Conservation (phyloP, 1,284 basidiomycete species). For the Trichosporon asahii region DNA sequence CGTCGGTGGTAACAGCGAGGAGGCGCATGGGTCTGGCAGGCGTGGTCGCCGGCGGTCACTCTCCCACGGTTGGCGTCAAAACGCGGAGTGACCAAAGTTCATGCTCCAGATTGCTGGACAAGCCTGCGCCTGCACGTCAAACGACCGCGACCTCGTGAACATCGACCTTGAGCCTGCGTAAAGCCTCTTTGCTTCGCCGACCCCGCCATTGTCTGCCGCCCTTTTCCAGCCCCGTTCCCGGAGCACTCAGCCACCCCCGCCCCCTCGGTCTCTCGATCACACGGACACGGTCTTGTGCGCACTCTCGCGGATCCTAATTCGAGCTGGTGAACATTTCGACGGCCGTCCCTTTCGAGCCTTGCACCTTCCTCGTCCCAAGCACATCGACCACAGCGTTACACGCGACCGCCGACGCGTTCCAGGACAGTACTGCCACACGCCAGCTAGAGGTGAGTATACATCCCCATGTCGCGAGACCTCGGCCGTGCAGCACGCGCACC, state of each 20-base stretch:
- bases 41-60: not conserved
- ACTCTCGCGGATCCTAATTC: slow-evolving; percentile 6
- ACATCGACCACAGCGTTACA: not conserved
- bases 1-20: not conserved
- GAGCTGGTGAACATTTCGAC: slow-evolving; percentile 7
- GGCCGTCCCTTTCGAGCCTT: slow-evolving; percentile 5
- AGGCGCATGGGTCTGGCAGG: not conserved
- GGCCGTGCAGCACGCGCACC: not conserved
- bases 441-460: not conserved
- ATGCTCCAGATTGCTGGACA: not conserved
- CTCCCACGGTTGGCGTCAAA: slow-evolving; percentile 3
- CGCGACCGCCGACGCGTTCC: slow-evolving; percentile 4
- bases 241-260: not conserved
- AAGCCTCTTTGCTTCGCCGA: not conserved
- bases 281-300: slow-evolving; percentile 8
- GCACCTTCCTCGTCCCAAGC: slow-evolving; percentile 1
- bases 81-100: not conserved
- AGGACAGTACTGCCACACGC: slow-evolving; percentile 8
- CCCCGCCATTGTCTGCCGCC: not conserved
- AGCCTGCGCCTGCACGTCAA: not conserved
- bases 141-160: slow-evolving; percentile 7
- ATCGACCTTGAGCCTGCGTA: not conserved
- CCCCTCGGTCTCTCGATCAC: not conserved
- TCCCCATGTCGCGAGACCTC: too few species aligned
- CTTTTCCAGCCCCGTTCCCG: not conserved